A percentile compares a stretch with the other conserved stretches of the same genome.
phyloP scores from a whole-genome alignment of 2,329 filamentous ascomycete species.

The Orbilia brochopaga region DNA sequence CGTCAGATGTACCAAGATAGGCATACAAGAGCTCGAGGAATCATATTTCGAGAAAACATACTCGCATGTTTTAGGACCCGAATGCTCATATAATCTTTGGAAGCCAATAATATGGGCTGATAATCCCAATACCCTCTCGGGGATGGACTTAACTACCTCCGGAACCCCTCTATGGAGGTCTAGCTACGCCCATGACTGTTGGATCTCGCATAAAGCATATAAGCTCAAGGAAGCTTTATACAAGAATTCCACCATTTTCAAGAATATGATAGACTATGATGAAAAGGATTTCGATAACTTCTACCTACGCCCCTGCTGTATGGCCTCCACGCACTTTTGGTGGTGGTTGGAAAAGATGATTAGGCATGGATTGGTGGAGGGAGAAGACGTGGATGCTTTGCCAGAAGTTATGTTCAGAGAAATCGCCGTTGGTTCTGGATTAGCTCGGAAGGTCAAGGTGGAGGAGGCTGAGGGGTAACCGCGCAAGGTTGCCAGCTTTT shows the following conservation, averaged over 20 bases:
- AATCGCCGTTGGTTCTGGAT: constrained; percentile 11
- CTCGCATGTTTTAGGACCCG: background rate
- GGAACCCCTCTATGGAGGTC: constrained; percentile 10
- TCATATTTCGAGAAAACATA: constrained; percentile 1
- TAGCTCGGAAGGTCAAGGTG: background rate
- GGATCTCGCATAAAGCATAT: constrained; percentile 13
- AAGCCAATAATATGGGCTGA: constrained; percentile 11
- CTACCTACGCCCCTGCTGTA: constrained; percentile 8
- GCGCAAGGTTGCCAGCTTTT: constrained; percentile 6
- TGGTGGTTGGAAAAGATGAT: constrained; percentile 19
- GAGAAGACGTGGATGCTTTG: constrained; percentile 18
- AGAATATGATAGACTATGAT: constrained; percentile 19
- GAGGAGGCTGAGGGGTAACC: constrained; percentile 1
- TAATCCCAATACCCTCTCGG: constrained; percentile 7
- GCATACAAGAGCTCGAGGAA: constrained; percentile 13
- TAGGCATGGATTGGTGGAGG: constrained; percentile 18
- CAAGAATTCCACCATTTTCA: constrained; percentile 11
- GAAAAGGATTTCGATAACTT: constrained; percentile 13
- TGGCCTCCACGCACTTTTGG: constrained; percentile 4
- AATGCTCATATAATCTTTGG: constrained; percentile 1
- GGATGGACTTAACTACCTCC: constrained; percentile 14
- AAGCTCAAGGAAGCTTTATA: constrained; percentile 16
- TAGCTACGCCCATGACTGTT: constrained; percentile 6
- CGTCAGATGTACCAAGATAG: constrained; percentile 14
- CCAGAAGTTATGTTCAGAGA: constrained; percentile 16